These are phyloP conservation scores for Nakazawaea pomicola DNA, from an alignment of 805 yeast genomes.

Conservation along the genomic window DNA sequence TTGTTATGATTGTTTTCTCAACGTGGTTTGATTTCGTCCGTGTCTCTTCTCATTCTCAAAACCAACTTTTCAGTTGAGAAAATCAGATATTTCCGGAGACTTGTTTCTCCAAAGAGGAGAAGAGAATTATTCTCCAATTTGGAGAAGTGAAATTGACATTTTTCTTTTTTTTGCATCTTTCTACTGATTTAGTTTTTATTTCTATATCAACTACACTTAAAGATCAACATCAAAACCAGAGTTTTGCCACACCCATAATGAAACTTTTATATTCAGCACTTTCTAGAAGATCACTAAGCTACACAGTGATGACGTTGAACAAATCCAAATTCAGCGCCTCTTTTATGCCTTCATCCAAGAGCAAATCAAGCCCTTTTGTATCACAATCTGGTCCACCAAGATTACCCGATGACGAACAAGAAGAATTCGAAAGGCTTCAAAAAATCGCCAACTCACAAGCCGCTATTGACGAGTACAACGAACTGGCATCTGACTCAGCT, in stretches of 20 bases:
- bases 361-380: constrained; percentile 5
- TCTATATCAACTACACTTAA: too few species aligned
- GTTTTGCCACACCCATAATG: too few species aligned
- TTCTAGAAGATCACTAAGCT: constrained; percentile 1
- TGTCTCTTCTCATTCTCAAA: not conserved
- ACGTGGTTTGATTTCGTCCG: not conserved
- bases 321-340: constrained; percentile 6
- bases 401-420: constrained; percentile 76
- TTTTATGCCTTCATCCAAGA: not conserved
- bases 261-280: not conserved
- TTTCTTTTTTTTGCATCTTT: too few species aligned
- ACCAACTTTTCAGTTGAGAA: too few species aligned
- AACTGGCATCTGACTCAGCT: not conserved
- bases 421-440: constrained; percentile 86
- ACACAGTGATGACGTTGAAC: not conserved
- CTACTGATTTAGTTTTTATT: too few species aligned
- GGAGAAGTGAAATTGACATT: too few species aligned
- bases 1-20: not conserved
- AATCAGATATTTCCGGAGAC: too few species aligned
- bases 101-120: too few species aligned
- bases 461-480: constrained; percentile 71
- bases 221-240: too few species aligned
- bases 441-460: constrained; percentile 74
- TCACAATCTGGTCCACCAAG: constrained; percentile 54
- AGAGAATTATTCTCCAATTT: too few species aligned